phyloP scores from a whole-genome alignment of 805 yeast genomes.

The Starmerella sp. region DNA sequence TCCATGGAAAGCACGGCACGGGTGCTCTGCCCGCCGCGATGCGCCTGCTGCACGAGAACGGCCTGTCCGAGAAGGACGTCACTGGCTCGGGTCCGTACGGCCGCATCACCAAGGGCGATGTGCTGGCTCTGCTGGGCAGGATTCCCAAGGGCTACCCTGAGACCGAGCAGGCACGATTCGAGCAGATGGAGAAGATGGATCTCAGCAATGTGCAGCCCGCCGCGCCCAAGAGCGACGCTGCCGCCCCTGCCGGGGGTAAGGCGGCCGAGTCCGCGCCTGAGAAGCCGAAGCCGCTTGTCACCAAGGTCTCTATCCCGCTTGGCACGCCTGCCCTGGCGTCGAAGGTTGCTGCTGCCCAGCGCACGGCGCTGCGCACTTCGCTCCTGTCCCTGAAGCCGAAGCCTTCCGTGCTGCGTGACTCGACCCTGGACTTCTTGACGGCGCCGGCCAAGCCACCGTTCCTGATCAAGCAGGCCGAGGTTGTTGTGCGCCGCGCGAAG shows the following conservation, averaged over 20 bases:
- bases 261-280: slow-evolving; percentile 16
- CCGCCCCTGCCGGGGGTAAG: slow-evolving; percentile 8
- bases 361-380: slow-evolving; percentile 32
- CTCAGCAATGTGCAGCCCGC: slow-evolving; percentile 44
- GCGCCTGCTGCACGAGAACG: slow-evolving; percentile 57
- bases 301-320: slow-evolving; percentile 10
- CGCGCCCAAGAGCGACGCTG: slow-evolving; percentile 25
- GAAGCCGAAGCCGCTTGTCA: slow-evolving; percentile 15
- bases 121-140: slow-evolving; percentile 67
- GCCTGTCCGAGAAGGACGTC: slow-evolving; percentile 55
- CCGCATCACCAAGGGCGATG: slow-evolving; percentile 81
- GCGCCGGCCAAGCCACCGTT: slow-evolving; percentile 38
- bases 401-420: slow-evolving; percentile 40
- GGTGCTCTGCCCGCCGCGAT: slow-evolving; percentile 36
- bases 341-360: slow-evolving; percentile 35
- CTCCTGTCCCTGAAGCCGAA: slow-evolving; percentile 34
- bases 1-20: slow-evolving; percentile 44
- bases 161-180: slow-evolving; percentile 45
- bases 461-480: slow-evolving; percentile 21
- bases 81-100: slow-evolving; percentile 85
- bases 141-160: slow-evolving; percentile 47
- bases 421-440: slow-evolving; percentile 47
- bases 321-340: slow-evolving; percentile 24
- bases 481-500: slow-evolving; percentile 16
- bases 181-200: slow-evolving; percentile 53